These are phyloP conservation scores for Ophiostoma ips DNA, from an alignment of 2,329 filamentous ascomycete species.

Conservation along the genomic window DNA sequence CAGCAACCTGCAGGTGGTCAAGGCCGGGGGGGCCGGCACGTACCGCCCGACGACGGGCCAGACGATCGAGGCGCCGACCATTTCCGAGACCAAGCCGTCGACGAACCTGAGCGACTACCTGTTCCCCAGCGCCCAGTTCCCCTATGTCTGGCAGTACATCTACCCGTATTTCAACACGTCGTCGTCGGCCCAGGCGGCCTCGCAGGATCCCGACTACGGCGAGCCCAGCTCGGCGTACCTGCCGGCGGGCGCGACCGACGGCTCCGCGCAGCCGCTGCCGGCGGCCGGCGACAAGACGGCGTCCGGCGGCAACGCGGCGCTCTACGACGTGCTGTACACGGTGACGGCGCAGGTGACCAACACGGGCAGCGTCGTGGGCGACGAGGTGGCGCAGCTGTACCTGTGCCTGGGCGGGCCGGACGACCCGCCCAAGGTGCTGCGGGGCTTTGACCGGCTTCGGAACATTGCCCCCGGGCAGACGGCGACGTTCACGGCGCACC, in stretches of 20 bases:
- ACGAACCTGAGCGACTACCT: slow-evolving; percentile 50
- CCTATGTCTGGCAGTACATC: slow-evolving; percentile 40
- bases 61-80: slow-evolving; percentile 46
- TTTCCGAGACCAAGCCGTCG: slow-evolving; percentile 49
- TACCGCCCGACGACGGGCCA: slow-evolving; percentile 47
- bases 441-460: slow-evolving; percentile 66
- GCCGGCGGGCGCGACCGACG: slow-evolving; percentile 43
- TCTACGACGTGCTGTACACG: slow-evolving; percentile 57
- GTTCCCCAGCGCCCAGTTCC: slow-evolving; percentile 46
- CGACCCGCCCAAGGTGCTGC: slow-evolving; percentile 53
- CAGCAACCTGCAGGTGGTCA: slow-evolving; percentile 45
- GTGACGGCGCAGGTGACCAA: slow-evolving; percentile 58
- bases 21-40: slow-evolving; percentile 30
- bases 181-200: slow-evolving; percentile 38
- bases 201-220: slow-evolving; percentile 46
- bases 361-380: slow-evolving; percentile 48
- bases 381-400: slow-evolving; percentile 68
- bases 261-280: slow-evolving; percentile 40
- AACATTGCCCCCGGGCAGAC: slow-evolving; percentile 53
- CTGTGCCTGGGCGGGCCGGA: slow-evolving; percentile 65
- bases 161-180: slow-evolving; percentile 60
- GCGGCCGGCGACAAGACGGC: slow-evolving; percentile 30
- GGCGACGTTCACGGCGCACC: slow-evolving; percentile 48
- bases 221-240: slow-evolving; percentile 41
- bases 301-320: slow-evolving; percentile 48